Base-by-base conservation (phyloP, 768 basidiomycete species). In the Gyrodon lividus region DNA sequence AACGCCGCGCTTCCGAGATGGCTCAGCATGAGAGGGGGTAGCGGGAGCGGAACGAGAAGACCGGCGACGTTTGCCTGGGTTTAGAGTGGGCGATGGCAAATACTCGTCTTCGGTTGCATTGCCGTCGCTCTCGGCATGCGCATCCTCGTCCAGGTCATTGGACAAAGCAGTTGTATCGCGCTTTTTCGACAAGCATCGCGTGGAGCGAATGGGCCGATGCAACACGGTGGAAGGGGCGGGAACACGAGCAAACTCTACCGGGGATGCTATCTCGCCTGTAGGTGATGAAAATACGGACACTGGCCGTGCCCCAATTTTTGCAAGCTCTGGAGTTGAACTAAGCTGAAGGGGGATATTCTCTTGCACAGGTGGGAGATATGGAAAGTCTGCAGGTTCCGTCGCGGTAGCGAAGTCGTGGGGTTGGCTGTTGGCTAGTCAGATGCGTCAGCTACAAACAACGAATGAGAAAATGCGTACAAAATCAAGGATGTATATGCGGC, bases 21-120 rank as follows among this genome's bases (percentile, higher is more conserved):
- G 22, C 33, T 48, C 7, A 46, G 19, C 41, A 16, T 33, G 12
- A 10, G 17, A 35, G 13, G 31, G 38, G 7, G 51, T 3, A 19
- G 45, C 13, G n/a, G 23, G 19, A 4, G 24, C 22, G 22, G 52
- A 33, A 20, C 55, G 60, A 43, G 43, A 4, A n/a, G 52, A 48
- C 22, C 69, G 68, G 35, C 45, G 56, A 37, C 73, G 76, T 44
- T 73, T 74, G 7, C 63, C 60, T n/a, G 66, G 61, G 43, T 52
- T 63, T 35, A 68, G 54, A 31, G 51, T 48, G 33, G 73, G 66
- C 2, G 74, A 71, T 4, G 79, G 76, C 23, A 72, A 19, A 52
- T 80, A 78, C 52, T 78, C 75, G 43, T 77, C 76, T 52, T 77
- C 77, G 3, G 69, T 62, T 7, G 61, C 71, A 50, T 72, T 67